A percentile compares a stretch with the other conserved stretches of the same genome.
Conservation (phyloP, 2,329 filamentous ascomycete genomes). For the Sclerotinia glacialis region DNA sequence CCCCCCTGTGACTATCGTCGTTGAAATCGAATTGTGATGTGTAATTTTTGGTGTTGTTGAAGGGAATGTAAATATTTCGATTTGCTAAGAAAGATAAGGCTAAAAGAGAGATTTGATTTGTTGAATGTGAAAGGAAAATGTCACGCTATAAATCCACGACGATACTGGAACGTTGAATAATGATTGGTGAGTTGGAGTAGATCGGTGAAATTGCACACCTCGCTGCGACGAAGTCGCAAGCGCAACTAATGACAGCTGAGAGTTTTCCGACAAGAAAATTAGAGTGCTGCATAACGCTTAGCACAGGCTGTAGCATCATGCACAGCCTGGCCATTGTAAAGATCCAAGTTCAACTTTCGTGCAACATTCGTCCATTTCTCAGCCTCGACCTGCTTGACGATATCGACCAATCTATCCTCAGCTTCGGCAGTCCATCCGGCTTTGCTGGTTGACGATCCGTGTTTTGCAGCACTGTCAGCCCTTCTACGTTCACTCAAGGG, state of each 20-base stretch:
- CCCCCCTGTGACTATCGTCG: neutral
- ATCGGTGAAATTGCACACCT: neutral
- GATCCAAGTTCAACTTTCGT: constrained; percentile 12
- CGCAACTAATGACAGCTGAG: neutral
- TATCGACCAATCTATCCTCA: constrained; percentile 27
- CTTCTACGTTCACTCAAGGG: constrained; percentile 29
- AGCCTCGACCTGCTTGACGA: constrained; percentile 27
- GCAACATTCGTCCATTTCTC: constrained; percentile 33
- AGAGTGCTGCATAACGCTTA: constrained; percentile 18
- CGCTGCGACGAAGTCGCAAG: neutral
- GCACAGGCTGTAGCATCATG: constrained; percentile 17
- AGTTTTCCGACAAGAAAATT: neutral
- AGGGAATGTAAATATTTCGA: neutral
- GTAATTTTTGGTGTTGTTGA: neutral
- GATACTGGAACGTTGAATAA: too few species aligned
- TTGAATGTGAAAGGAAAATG: neutral
- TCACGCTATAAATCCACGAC: neutral
- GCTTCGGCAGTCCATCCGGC: constrained; percentile 28
- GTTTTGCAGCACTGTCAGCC: neutral
- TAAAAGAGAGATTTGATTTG: neutral
- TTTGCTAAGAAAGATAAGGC: neutral
- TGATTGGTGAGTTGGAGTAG: neutral
- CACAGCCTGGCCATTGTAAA: neutral
- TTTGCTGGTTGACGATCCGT: neutral
- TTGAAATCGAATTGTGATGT: neutral